Conservation (phyloP, 208 protist genomes). For the Plasmodiophora brassicae region DNA sequence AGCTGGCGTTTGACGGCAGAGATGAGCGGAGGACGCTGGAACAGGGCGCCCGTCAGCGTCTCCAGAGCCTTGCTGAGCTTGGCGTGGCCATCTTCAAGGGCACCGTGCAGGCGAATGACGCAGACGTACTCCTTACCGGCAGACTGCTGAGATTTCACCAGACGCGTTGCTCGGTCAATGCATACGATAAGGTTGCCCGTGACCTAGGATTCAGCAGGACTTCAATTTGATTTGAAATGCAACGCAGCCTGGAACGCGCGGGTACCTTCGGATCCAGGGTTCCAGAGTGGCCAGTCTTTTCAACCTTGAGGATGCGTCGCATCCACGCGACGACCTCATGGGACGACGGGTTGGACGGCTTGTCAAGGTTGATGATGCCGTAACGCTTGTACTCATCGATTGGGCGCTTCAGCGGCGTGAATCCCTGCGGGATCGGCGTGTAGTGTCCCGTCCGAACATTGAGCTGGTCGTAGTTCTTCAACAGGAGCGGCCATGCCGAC, state of each 20-base stretch:
- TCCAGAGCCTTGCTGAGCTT: slow-evolving; percentile 79
- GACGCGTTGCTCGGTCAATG: slow-evolving; percentile 94
- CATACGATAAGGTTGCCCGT: slow-evolving; percentile 98
- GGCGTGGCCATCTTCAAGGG: slow-evolving; percentile 73
- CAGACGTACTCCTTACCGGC: slow-evolving; percentile 98
- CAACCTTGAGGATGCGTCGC: slow-evolving; percentile 91
- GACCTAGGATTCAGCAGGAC: no score
- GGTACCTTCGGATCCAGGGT: slow-evolving; percentile 92
- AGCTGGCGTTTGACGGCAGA: slow-evolving; percentile 95
- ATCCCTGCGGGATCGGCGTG: slow-evolving; percentile 86
- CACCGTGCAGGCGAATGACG: slow-evolving; percentile 89
- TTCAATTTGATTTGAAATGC: no score
- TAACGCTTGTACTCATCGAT: slow-evolving; percentile 94
- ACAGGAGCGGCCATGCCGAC: slow-evolving; percentile 91
- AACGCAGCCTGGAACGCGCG: not conserved
- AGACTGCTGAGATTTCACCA: slow-evolving; percentile 98
- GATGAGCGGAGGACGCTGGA: slow-evolving; percentile 97
- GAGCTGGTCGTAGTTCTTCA: slow-evolving; percentile 98
- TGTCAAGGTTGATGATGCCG: slow-evolving; percentile 99
- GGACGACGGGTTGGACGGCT: slow-evolving; percentile 98
- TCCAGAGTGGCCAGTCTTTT: slow-evolving; percentile 98
- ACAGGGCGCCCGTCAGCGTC: slow-evolving; percentile 93
- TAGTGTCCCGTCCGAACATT: slow-evolving; percentile 93
- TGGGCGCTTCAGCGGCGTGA: slow-evolving; percentile 90
- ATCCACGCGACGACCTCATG: slow-evolving; percentile 99